These are phyloP conservation scores for Arctium minus DNA, from an alignment of 129 eudicot genomes.

Conservation along the genomic window DNA sequence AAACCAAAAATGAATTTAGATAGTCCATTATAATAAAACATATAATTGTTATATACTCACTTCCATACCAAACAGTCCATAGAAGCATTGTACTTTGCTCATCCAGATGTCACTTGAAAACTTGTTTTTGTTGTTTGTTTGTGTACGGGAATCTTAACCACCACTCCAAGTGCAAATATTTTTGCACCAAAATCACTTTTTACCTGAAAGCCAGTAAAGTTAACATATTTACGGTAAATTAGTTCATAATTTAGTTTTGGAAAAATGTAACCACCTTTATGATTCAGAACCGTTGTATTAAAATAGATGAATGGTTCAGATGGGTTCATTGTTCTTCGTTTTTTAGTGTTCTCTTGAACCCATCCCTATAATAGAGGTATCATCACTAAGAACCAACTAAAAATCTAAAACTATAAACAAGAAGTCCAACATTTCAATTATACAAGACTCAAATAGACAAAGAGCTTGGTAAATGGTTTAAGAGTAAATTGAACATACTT, in stretches of 20 bases:
- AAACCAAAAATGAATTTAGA: no score
- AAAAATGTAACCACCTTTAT: no score
- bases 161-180: slow-evolving; percentile 99
- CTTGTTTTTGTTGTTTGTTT: slow-evolving; percentile 99
- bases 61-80: slow-evolving; percentile 97
- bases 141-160: slow-evolving; percentile 93
- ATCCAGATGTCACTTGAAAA: slow-evolving; percentile 94
- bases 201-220: slow-evolving; percentile 46
- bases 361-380: neutral
- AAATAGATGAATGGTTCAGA: no score
- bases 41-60: slow-evolving; percentile 46
- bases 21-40: neutral
- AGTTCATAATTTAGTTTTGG: neutral
- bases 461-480: slow-evolving; percentile 1
- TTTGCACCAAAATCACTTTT: slow-evolving; percentile 98
- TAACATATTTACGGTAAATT: neutral
- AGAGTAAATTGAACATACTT: slow-evolving; percentile 47
- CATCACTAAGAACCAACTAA: neutral
- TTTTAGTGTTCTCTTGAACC: neutral
- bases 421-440: neutral
- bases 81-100: slow-evolving; percentile 91
- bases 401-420: neutral
- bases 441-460: slow-evolving; percentile 17
- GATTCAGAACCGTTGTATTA: no score
- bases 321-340: neutral